Evolutionary conservation across 208 protist species (phyloP), one percentile per base, ranked within the genome.

Genomic region (Crithidia sp.): DNA sequence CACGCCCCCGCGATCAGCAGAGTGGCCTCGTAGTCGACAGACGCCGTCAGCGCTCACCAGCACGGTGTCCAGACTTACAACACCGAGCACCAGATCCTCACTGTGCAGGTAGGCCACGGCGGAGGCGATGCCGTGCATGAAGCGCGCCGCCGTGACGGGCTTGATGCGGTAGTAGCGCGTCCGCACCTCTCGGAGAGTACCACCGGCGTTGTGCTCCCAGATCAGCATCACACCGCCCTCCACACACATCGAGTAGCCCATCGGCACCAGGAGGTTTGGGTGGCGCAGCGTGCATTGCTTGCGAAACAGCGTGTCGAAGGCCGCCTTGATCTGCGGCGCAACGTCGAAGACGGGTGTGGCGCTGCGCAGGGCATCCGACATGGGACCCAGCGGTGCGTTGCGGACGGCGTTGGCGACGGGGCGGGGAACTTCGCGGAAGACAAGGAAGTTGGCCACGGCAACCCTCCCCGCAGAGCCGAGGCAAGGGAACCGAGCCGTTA

Each of bases 21-120:
- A 28, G 64, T 91, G 85, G 28, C 91, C 88, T 0, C 60, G 73
- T 19, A 94, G 75, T 67, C 91, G 89, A 71, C 87, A 91, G 16
- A 74, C 60, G 5, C 91, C 88, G 50, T 89, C 82, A 13, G 71
- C 75, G 7, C 80, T 78, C 0, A 93, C 74, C 4, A 94, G 74
- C 3, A 93, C 71, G 69, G 90, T 93, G 57, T 86, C 73, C 7
- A 89, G 88, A 16, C 84, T 82, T 37, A 96, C 44, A 43, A 74
- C 67, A 14, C 91, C 89, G 75, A 94, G 91, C 16, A 83, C 75
- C 37, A 92, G 67, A 9, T 79, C 80, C 44, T 76, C 36, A 0
- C 37, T 43, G 71, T 94, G 91, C 9, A 96, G 54, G 74, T 89
- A 91, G 37, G 57, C 74, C 1, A 96, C 75, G 9, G 70, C 86